A percentile compares a stretch with the other conserved stretches of the same genome.
Evolutionary conservation across 164 flowering plant genomes (phyloP).

Genomic region (Protea cynaroides): DNA sequence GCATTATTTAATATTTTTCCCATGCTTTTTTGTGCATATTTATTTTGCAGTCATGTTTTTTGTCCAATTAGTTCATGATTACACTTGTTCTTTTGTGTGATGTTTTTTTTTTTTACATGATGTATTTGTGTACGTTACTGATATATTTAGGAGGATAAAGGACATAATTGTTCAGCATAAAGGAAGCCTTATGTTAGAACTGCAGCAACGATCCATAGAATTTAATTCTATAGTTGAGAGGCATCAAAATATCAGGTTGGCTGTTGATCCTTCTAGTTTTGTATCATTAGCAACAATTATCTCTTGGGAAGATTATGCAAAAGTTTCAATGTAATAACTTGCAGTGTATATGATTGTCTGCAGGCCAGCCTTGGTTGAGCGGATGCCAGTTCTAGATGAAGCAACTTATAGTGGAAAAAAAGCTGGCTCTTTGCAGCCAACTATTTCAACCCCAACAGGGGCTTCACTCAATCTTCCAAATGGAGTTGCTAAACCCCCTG

Average conservation of each 20-base stretch:
- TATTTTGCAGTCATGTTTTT: too few species aligned
- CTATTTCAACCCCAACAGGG: conserved; percentile 47
- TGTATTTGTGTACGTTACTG: conserved; percentile 2
- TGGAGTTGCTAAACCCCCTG: conserved; percentile 71
- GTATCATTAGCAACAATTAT: not conserved
- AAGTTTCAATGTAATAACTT: not conserved
- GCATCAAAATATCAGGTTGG: conserved; percentile 87
- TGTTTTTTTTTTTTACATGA: not conserved
- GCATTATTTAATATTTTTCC: too few species aligned
- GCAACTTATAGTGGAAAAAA: conserved; percentile 72
- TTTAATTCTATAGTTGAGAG: conserved; percentile 74
- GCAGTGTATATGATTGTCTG: conserved; percentile 16
- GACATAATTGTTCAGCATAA: conserved; percentile 54
- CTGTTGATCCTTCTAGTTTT: not conserved
- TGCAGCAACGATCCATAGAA: conserved; percentile 95
- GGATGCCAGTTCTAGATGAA: conserved; percentile 99
- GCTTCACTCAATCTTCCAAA: conserved; percentile 71
- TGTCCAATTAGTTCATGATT: too few species aligned
- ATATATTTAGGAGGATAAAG: conserved; percentile 60
- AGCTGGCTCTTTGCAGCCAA: conserved; percentile 60
- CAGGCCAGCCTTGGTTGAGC: conserved; percentile 82
- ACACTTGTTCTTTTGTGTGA: not conserved
- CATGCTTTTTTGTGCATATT: too few species aligned
- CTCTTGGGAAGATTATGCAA: not conserved
- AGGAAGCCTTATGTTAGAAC: conserved; percentile 85